Base-by-base conservation (phyloP, 1,284 basidiomycete genomes). In the Psilocybe mexicana region DNA sequence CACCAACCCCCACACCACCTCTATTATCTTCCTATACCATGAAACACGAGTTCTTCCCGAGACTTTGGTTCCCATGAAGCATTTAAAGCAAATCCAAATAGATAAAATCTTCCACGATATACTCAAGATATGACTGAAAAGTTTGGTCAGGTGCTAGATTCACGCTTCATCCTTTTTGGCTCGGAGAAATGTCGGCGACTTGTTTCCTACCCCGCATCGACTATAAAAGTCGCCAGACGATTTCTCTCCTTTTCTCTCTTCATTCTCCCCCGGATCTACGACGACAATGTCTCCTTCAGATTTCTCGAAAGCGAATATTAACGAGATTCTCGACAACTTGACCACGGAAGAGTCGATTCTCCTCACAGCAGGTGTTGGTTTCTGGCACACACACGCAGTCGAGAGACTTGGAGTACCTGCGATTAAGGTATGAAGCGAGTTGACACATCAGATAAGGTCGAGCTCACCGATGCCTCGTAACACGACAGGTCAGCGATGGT, bases 321-420 rank as follows among this genome's bases (percentile, higher is more conserved):
- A 82, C 59, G 77, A 83, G 49, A 72, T 89, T 54, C 76, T 90
- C 52, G 80, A 84, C n/a, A 74, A 83, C 58, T 73, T 90, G 60
- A 88, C 87, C 1, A 85, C 81, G 0, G 86, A 89, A 43, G 88
- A 90, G 65, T 83, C 88, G 2, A 90, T 91, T 63, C 73, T 77
- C 23, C 76, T 92, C 26, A 86, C 83, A 11, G 85, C 86, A 3
- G 90, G 89, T 36, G 86, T 86, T 28, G 88, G 88, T 24, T 86
- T 87, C 67, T 92, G 90, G 90, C 84, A 89, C 67, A 92, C 90
- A 0, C 81, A 85, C 56, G 77, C 76, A 6, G 72, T 92, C 23
- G 80, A 85, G 7, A 75, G 88, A 6, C 76, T 90, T 2, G 84
- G 85, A 0, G 76, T 93, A 50, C 90, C 90, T 30, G 81, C 88